Evolutionary conservation across 2,329 filamentous ascomycete genomes (phyloP), one percentile per base, ranked within the genome.

Genomic region (Aciculosporium take): DNA sequence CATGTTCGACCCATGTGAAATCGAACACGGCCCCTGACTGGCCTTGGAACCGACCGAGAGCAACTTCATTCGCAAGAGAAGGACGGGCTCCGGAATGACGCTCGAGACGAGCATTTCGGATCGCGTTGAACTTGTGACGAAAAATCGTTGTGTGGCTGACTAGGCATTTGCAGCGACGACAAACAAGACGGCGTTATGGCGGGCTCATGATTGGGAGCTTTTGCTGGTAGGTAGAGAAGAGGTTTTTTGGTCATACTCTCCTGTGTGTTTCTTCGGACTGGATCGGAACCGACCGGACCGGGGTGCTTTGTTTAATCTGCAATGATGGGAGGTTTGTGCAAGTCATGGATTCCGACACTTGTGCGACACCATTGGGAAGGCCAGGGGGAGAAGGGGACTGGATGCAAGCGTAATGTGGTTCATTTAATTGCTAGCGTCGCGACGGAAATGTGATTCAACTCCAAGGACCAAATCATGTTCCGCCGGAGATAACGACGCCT

Each of bases 121-220:
- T 23, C 24, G 15, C 2, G n/a, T 29, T 30, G 7, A 37, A 25
- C 32, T 18, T 33, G 20, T 37, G 12, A 41, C 25, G 25, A 33
- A 25, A 15, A n/a, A n/a, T n/a, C n/a, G 15, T 30, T 28, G 23
- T 27, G 21, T 28, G 35, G n/a, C 35, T n/a, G 23, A 17, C 21
- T 10, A n/a, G n/a, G 24, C 24, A 13, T 28, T 27, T 13, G 32
- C 24, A 24, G 20, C 17, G 32, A 23, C 20, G 32, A 15, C 33
- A 25, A 28, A 42, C 34, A 28, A 23, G 20, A 27, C 12, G 23
- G 39, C 45, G 31, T 34, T 24, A 21, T 29, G 33, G 39, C 27
- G 39, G 23, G 35, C 35, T 25, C 20, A 28, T 27, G 35, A 17
- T 9, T 37, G n/a, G 27, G 23, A 24, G 17, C 24, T n/a, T 28